Percentiles rank a stretch among this genome's conserved stretches.
Conservation (phyloP, 1,284 basidiomycete genomes). For the Neotropicomus parvogracilis region DNA sequence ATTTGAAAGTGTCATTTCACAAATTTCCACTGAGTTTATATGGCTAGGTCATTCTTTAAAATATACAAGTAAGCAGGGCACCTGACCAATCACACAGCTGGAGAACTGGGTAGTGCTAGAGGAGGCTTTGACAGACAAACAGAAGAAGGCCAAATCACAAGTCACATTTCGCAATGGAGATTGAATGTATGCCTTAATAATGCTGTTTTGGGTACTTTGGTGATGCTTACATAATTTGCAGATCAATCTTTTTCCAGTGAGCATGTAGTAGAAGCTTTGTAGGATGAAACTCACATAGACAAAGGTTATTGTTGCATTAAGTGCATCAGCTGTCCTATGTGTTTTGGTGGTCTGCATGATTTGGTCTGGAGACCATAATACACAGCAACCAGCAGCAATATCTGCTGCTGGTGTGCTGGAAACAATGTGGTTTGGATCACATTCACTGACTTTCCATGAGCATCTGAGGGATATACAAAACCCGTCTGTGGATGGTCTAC, state of each 20-base stretch:
- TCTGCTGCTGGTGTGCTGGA: not conserved
- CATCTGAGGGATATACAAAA: not conserved
- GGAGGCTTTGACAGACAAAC: not conserved
- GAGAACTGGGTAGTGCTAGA: not conserved
- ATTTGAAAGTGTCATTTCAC: not conserved
- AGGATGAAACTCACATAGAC: not conserved
- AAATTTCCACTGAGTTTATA: not conserved
- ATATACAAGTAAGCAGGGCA: no score
- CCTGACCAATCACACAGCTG: not conserved
- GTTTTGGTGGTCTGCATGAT: not conserved
- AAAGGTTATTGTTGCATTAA: not conserved
- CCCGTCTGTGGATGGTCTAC: not conserved
- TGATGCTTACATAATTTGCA: not conserved
- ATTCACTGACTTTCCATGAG: not conserved
- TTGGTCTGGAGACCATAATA: not conserved
- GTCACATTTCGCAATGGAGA: not conserved
- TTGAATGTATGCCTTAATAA: not conserved
- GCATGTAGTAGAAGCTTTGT: not conserved
- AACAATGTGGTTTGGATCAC: not conserved
- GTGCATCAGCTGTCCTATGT: not conserved
- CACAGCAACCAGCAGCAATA: not conserved
- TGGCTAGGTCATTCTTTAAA: not conserved
- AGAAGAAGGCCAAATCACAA: not conserved
- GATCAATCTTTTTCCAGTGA: conserved; percentile 1
- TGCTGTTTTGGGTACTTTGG: not conserved